phyloP scores from a whole-genome alignment of 495 filamentous ascomycete genomes.

The Letharia lupina region DNA sequence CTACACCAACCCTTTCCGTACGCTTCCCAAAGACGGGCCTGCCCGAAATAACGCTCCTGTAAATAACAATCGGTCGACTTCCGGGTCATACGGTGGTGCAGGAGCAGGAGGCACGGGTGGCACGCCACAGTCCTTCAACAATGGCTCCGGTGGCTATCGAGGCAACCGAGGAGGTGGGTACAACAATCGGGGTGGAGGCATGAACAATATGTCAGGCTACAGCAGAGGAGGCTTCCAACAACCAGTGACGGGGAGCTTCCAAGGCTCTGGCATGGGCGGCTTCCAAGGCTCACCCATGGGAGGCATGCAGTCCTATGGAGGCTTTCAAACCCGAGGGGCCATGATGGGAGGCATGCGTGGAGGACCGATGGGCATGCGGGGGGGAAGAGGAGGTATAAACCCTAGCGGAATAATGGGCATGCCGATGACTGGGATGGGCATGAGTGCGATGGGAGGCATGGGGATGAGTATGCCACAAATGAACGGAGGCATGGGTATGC shows the following conservation, averaged over 20 bases:
- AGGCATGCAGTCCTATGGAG: slow-evolving; percentile 48
- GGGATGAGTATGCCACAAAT: slow-evolving; percentile 57
- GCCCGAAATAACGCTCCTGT: slow-evolving; percentile 58
- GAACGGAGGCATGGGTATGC: slow-evolving; percentile 49
- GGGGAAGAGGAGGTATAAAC: slow-evolving; percentile 53
- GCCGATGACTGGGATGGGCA: slow-evolving; percentile 25
- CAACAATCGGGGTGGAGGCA: slow-evolving; percentile 38
- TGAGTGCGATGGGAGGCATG: slow-evolving; percentile 52
- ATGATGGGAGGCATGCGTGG: slow-evolving; percentile 61
- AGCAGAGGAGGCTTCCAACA: slow-evolving; percentile 44
- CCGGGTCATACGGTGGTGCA: slow-evolving; percentile 29
- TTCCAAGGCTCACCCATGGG: slow-evolving; percentile 48
- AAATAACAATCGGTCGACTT: slow-evolving; percentile 27
- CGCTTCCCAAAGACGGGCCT: slow-evolving; percentile 83
- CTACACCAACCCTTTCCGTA: slow-evolving; percentile 77
- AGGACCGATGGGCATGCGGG: slow-evolving; percentile 58
- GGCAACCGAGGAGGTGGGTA: slow-evolving; percentile 44
- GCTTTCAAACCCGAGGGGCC: slow-evolving; percentile 55
- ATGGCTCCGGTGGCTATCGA: slow-evolving; percentile 38
- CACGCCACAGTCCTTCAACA: slow-evolving; percentile 30
- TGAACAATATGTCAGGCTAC: slow-evolving; percentile 43
- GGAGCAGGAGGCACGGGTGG: slow-evolving; percentile 21
- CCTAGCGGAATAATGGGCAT: slow-evolving; percentile 41
- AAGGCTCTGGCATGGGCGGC: slow-evolving; percentile 52
- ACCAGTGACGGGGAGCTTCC: slow-evolving; percentile 35